Percentiles rank a stretch among this genome's conserved stretches.
Evolutionary conservation across 2,329 filamentous ascomycete genomes (phyloP).

Genomic region (Cordyceps cateniannulata): DNA sequence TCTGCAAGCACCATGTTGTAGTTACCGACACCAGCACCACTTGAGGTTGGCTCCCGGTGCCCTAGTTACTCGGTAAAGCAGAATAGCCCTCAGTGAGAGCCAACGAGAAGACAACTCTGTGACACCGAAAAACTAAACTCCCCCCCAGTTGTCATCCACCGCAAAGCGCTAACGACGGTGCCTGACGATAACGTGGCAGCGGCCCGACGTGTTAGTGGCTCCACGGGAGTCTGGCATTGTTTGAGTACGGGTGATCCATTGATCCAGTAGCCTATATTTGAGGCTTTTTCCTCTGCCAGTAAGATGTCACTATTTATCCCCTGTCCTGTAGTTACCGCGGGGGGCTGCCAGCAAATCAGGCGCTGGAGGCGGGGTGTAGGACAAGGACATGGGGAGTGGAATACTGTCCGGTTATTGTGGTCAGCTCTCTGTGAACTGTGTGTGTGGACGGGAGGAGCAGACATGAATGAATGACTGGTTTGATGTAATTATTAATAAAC

Average conservation of each 20-base stretch:
- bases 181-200: slow-evolving; percentile 12
- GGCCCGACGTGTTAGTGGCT: slow-evolving; percentile 12
- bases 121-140: neutral
- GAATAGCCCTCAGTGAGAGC: too few relatives aligned
- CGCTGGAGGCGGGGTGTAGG: neutral
- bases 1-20: too few relatives aligned
- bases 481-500: neutral
- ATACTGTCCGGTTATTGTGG: neutral
- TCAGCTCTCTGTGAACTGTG: neutral
- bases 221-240: neutral
- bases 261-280: neutral
- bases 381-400: neutral
- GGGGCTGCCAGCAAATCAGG: neutral
- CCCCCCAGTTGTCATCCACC: neutral
- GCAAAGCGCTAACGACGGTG: neutral
- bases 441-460: neutral
- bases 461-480: too few relatives aligned
- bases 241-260: neutral
- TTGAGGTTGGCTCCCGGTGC: too few relatives aligned
- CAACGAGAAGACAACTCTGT: neutral
- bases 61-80: too few relatives aligned
- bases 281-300: slow-evolving; percentile 1
- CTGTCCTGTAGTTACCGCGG: neutral
- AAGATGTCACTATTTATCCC: neutral
- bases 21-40: too few relatives aligned